Evolutionary conservation across 306 rosid genomes (phyloP).

Genomic region (Mimosa bimucronata): DNA sequence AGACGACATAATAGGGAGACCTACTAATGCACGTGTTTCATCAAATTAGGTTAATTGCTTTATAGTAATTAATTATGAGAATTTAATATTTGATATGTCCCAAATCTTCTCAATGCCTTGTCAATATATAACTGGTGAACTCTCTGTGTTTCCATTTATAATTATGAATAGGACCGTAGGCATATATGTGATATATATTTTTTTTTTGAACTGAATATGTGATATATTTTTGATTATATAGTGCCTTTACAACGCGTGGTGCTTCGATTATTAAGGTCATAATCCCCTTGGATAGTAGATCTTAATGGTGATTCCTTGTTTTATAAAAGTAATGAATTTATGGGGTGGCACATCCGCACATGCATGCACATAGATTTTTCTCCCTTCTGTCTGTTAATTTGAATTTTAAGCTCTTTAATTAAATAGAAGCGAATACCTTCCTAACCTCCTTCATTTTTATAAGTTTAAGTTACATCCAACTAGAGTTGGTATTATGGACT

Average conservation of each 20-base stretch:
- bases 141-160: no score
- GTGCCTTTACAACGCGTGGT: no score
- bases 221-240: no score
- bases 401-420: neutral
- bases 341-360: neutral
- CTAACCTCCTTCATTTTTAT: neutral
- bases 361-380: neutral
- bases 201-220: no score
- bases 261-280: no score
- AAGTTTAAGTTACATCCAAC: neutral
- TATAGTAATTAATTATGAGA: neutral
- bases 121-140: no score
- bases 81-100: conserved; percentile 1
- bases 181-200: no score
- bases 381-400: neutral
- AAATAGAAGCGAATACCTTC: neutral
- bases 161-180: no score
- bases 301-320: neutral
- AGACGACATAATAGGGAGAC: neutral
- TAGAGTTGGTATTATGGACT: no score
- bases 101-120: neutral
- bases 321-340: neutral
- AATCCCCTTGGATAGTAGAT: no score
- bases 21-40: neutral
- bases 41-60: neutral